Evolutionary conservation across 2,329 filamentous ascomycete species (phyloP), one percentile per base, ranked within the genome.

Genomic region (Passalora sequoiae): DNA sequence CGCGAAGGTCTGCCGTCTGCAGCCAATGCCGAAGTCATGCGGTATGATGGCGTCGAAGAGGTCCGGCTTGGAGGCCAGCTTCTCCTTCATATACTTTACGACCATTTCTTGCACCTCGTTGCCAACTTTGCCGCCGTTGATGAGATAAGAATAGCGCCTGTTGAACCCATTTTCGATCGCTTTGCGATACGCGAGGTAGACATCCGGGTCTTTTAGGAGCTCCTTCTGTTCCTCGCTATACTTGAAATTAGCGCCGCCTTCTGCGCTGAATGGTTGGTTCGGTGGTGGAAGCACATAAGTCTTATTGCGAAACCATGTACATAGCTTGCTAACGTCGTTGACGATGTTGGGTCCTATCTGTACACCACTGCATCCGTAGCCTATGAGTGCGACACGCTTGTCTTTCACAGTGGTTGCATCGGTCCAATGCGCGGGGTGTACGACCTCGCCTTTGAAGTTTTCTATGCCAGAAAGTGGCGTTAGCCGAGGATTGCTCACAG

Each of bases 161-260:
- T 54, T 46, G 43, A 51, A 51, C 1, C 30, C 44, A 20, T 43
- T 38, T 27, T 56, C 53, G 24, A 56, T 40, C 3, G 47, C 46
- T 41, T 56, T 56, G 25, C 51, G 51, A 24, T 56, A 56, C 2
- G 50, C 44, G 6, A 54, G 37, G 32, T 56, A 54, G 27, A 50
- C 29, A 15, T 54, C 48, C 19, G 50, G 49, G 29, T 54, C 53
- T n/a, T 44, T 35, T 16, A 56, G 46, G 3, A 54, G 29, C 27
- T 47, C 44, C 33, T 52, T 78, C 37, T 83, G 71, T 59, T 95
- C 62, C 3, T 54, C 31, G 12, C 55, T 87, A 24, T 76, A 56
- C 39, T 49, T 51, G 49, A 56, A 56, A 43, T 56, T 56, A 12
- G 41, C 43, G n/a, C 53, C 53, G 9, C 38, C 48, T n/a, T 39